Evolutionary conservation across 1,284 basidiomycete species (phyloP).

Genomic region (Trichosporon sp.): DNA sequence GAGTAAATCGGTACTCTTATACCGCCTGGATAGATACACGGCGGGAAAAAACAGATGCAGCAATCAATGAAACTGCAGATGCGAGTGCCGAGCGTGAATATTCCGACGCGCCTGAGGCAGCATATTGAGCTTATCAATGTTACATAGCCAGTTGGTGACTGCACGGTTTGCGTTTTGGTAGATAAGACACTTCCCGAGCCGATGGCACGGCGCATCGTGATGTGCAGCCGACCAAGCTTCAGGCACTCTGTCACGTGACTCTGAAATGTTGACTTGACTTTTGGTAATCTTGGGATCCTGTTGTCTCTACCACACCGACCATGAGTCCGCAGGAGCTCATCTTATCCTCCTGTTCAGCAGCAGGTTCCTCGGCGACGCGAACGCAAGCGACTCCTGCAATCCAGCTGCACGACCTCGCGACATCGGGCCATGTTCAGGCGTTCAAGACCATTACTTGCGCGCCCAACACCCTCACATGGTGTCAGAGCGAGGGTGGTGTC

Average conservation of each 20-base stretch:
- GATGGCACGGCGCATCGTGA: too few species aligned
- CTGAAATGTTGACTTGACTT: conserved; percentile 7
- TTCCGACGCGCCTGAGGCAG: too few species aligned
- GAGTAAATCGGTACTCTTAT: neutral
- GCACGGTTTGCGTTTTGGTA: too few species aligned
- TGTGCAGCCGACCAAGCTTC: too few species aligned
- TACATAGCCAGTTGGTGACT: too few species aligned
- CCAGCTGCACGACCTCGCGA: conserved; percentile 48
- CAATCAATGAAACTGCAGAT: conserved; percentile 11
- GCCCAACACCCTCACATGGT: conserved; percentile 33
- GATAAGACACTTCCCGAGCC: neutral
- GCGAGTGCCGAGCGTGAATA: neutral
- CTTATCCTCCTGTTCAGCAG: conserved; percentile 38
- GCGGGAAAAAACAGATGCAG: conserved; percentile 21
- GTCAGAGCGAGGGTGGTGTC: conserved; percentile 36
- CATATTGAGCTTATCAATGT: too few species aligned
- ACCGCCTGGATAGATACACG: conserved; percentile 10
- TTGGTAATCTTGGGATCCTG: neutral
- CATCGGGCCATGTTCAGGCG: conserved; percentile 44
- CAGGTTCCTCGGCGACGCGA: conserved; percentile 24
- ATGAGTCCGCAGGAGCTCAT: conserved; percentile 46
- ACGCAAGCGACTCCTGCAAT: conserved; percentile 39
- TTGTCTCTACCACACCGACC: neutral
- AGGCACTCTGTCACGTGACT: conserved; percentile 9
- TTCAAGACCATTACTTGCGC: conserved; percentile 48